Conservation (phyloP, 805 yeast species). For the Lipomyces starkeyi region DNA sequence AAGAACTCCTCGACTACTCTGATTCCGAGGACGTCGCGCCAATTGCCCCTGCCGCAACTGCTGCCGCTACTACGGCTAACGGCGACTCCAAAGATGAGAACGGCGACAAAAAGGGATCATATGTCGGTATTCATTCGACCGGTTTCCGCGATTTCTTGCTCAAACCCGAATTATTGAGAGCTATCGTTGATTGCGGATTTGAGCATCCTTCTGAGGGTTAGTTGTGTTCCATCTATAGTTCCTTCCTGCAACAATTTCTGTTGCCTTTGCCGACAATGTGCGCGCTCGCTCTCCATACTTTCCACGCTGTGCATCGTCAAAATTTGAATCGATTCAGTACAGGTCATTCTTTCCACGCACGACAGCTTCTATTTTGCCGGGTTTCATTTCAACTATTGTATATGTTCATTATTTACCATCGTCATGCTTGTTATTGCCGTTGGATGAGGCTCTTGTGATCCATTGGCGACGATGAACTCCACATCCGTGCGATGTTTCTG, state of each 20-base stretch:
- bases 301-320: not conserved
- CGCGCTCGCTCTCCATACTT: conserved; percentile 7
- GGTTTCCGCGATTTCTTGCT: conserved; percentile 97
- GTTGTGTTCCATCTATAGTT: conserved; percentile 43
- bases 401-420: not conserved
- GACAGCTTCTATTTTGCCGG: not conserved
- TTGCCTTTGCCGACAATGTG: not conserved
- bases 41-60: conserved; percentile 51
- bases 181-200: conserved; percentile 98
- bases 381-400: not conserved
- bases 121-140: conserved; percentile 97
- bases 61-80: conserved; percentile 41
- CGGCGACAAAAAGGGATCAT: conserved; percentile 87
- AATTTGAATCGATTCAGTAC: not conserved
- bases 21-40: conserved; percentile 95
- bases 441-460: not conserved
- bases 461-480: not conserved
- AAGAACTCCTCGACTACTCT: conserved; percentile 98
- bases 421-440: too few relatives aligned
- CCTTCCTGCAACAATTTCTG: conserved; percentile 11
- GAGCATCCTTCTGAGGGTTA: conserved; percentile 99
- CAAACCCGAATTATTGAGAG: conserved; percentile 96
- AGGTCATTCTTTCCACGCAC: too few relatives aligned
- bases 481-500: not conserved
- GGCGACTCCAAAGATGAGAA: conserved; percentile 50